These are phyloP conservation scores for Linderniella brevidens DNA, from an alignment of 257 asterid genomes.

Conservation along the genomic window DNA sequence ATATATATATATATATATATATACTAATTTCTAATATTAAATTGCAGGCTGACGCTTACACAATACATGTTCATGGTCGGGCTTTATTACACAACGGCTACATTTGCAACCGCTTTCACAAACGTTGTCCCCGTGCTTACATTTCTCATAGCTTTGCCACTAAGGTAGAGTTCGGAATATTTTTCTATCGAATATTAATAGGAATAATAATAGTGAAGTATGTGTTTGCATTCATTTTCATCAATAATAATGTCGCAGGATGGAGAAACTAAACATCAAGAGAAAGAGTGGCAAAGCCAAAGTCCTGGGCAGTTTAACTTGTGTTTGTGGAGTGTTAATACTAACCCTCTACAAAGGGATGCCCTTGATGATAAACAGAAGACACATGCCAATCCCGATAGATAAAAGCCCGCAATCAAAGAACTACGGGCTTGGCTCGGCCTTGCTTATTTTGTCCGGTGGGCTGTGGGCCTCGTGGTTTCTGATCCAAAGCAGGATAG, in stretches of 20 bases:
- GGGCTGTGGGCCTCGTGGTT: constrained; percentile 70
- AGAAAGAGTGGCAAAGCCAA: constrained; percentile 42
- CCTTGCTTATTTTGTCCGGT: constrained; percentile 35
- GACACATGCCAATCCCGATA: neutral
- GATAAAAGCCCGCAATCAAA: constrained; percentile 4
- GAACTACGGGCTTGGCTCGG: constrained; percentile 35
- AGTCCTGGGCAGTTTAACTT: constrained; percentile 33
- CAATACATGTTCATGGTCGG: constrained; percentile 57
- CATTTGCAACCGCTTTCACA: constrained; percentile 60
- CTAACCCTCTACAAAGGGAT: constrained; percentile 51
- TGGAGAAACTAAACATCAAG: constrained; percentile 41
- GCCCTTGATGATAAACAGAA: constrained; percentile 10
- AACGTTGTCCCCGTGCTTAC: constrained; percentile 61
- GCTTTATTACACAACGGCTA: constrained; percentile 55
- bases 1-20: too few species aligned
- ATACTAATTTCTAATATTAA: too few species aligned
- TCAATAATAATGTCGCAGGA: constrained; percentile 17
- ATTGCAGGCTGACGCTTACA: constrained; percentile 46
- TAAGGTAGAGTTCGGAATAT: constrained; percentile 27
- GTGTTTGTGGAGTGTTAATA: constrained; percentile 35
- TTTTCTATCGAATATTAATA: neutral
- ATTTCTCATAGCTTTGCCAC: constrained; percentile 37
- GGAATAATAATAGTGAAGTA: too few species aligned
- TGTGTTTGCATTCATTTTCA: neutral
- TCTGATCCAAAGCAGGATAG: constrained; percentile 42